These are phyloP conservation scores for Chenopodium album DNA, from an alignment of 148 eudicot genomes.

Conservation along the genomic window DNA sequence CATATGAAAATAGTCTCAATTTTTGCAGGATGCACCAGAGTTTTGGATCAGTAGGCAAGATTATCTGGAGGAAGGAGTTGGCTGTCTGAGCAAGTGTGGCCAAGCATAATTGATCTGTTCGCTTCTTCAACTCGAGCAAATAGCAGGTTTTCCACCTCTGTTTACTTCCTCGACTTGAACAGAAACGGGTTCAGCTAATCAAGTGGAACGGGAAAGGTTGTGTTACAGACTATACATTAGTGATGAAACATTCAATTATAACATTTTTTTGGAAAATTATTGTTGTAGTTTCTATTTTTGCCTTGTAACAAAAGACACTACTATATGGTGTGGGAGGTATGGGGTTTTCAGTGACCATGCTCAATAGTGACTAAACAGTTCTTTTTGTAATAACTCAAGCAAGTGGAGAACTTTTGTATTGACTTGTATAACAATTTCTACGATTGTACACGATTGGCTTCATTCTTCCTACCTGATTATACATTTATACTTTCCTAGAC, in stretches of 20 bases:
- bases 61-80: conserved; percentile 93
- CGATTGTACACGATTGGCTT: no score
- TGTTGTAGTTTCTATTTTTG: not conserved
- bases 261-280: not conserved
- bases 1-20: not conserved
- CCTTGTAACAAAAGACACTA: not conserved
- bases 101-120: conserved; percentile 43
- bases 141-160: not conserved
- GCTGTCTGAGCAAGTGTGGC: conserved; percentile 86
- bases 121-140: not conserved
- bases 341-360: not conserved
- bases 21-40: conserved; percentile 93
- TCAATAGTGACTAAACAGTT: not conserved
- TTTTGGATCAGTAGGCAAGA: conserved; percentile 95
- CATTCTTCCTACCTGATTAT: no score
- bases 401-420: no score
- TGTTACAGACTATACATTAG: not conserved
- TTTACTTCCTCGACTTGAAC: not conserved
- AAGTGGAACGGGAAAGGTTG: not conserved
- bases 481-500: no score
- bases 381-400: not conserved
- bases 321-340: not conserved
- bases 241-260: not conserved
- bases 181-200: not conserved
- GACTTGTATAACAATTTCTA: no score